These are phyloP conservation scores for Jimgerdemannia lactiflua DNA, from an alignment of 192 early-diverging fungal species.

Conservation along the genomic window DNA sequence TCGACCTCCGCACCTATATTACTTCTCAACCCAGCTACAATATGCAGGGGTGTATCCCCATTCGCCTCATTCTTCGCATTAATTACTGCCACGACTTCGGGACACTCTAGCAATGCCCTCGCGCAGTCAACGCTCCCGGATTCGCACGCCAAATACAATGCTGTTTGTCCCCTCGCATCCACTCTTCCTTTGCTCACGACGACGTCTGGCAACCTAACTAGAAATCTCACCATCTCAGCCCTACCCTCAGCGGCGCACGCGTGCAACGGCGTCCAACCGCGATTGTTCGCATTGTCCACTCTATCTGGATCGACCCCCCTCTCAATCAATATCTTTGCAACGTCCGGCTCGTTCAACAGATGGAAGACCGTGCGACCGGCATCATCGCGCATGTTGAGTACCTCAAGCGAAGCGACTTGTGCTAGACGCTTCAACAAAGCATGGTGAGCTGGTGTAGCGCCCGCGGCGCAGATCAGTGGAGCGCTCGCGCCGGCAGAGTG, in stretches of 20 bases:
- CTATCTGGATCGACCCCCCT: constrained; percentile 9
- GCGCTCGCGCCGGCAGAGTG: constrained; percentile 32
- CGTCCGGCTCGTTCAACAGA: constrained; percentile 17
- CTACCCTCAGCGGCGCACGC: constrained; percentile 33
- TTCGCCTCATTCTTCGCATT: constrained; percentile 26
- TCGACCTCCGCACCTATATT: neutral
- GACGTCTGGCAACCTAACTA: constrained; percentile 17
- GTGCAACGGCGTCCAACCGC: constrained; percentile 29
- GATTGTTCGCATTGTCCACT: constrained; percentile 24
- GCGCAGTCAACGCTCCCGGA: constrained; percentile 18
- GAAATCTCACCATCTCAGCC: constrained; percentile 16
- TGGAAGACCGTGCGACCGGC: constrained; percentile 38
- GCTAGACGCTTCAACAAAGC: constrained; percentile 8
- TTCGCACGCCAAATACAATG: constrained; percentile 32
- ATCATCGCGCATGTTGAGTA: constrained; percentile 32
- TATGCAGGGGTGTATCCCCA: constrained; percentile 39
- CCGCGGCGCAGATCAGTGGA: constrained; percentile 26
- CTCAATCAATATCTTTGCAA: constrained; percentile 16
- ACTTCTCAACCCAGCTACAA: constrained; percentile 20
- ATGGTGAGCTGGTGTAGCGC: constrained; percentile 5
- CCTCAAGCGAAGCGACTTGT: constrained; percentile 14
- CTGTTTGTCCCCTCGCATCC: constrained; percentile 33
- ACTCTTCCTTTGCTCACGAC: constrained; percentile 13
- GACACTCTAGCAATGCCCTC: constrained; percentile 9
- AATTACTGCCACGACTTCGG: neutral